These are phyloP conservation scores for Aspergillus quadricinctus DNA, from an alignment of 2,329 filamentous ascomycete species.

Conservation along the genomic window DNA sequence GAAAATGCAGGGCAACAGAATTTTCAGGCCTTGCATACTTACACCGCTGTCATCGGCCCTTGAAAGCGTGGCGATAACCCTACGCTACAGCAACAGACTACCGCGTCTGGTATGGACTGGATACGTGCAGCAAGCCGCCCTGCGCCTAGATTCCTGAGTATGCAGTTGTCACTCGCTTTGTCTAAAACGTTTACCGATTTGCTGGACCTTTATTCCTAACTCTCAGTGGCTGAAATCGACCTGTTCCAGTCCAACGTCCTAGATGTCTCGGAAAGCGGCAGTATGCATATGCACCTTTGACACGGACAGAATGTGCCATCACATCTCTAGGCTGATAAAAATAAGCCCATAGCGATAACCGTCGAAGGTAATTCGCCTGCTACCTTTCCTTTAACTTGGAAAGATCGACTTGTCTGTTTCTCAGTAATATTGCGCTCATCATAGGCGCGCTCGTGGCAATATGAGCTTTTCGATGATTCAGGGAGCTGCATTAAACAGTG, in stretches of 20 bases:
- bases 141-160: background rate
- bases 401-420: background rate
- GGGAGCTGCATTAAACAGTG: too few relatives aligned
- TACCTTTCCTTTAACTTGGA: background rate
- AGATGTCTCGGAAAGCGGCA: constrained; percentile 1
- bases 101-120: background rate
- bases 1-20: background rate
- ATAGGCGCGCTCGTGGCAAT: background rate
- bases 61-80: background rate
- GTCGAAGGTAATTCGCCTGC: background rate
- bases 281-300: background rate
- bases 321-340: background rate
- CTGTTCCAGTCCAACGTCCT: background rate
- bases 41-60: background rate
- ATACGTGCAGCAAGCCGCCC: background rate
- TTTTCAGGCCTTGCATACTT: background rate
- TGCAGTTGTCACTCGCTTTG: background rate
- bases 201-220: background rate
- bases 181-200: background rate
- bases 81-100: background rate
- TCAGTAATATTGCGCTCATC: background rate
- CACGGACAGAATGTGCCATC: background rate
- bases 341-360: background rate
- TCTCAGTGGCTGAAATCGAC: background rate
- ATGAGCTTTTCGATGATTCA: background rate